These are phyloP conservation scores for Dryadomyces quercivorus DNA, from an alignment of 2,329 filamentous ascomycete species.

Conservation along the genomic window DNA sequence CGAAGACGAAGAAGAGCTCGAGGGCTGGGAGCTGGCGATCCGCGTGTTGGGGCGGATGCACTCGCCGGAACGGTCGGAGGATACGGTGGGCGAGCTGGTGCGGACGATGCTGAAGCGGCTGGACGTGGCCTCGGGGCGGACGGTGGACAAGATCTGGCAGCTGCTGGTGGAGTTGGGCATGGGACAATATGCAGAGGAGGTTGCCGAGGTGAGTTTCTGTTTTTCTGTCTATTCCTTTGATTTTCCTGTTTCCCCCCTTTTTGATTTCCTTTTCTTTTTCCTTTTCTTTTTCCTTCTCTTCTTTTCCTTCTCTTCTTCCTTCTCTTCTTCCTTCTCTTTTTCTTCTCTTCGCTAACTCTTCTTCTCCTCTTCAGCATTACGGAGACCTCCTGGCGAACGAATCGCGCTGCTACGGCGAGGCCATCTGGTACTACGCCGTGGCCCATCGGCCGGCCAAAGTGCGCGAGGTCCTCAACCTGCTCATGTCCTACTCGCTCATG, in stretches of 20 bases:
- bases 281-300: background rate
- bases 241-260: background rate
- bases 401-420: slow-evolving; percentile 70
- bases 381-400: slow-evolving; percentile 64
- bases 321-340: background rate
- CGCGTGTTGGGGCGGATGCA: slow-evolving; percentile 74
- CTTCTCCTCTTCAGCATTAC: slow-evolving; percentile 50
- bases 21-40: slow-evolving; percentile 86
- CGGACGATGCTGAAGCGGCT: slow-evolving; percentile 48
- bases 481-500: slow-evolving; percentile 77
- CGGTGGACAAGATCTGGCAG: slow-evolving; percentile 71
- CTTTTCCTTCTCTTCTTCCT: background rate
- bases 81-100: slow-evolving; percentile 63
- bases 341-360: background rate
- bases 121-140: slow-evolving; percentile 53
- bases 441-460: slow-evolving; percentile 70
- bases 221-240: background rate
- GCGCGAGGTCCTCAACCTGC: slow-evolving; percentile 71
- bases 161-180: slow-evolving; percentile 70
- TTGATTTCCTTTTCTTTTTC: background rate
- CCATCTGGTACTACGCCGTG: slow-evolving; percentile 81
- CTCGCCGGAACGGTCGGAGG: slow-evolving; percentile 55
- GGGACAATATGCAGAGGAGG: slow-evolving; percentile 63
- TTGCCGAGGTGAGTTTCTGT: slow-evolving; percentile 59
- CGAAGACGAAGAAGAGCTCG: slow-evolving; percentile 24